Conservation (phyloP, 768 basidiomycete species). For the Stropharia rugosoannulata region DNA sequence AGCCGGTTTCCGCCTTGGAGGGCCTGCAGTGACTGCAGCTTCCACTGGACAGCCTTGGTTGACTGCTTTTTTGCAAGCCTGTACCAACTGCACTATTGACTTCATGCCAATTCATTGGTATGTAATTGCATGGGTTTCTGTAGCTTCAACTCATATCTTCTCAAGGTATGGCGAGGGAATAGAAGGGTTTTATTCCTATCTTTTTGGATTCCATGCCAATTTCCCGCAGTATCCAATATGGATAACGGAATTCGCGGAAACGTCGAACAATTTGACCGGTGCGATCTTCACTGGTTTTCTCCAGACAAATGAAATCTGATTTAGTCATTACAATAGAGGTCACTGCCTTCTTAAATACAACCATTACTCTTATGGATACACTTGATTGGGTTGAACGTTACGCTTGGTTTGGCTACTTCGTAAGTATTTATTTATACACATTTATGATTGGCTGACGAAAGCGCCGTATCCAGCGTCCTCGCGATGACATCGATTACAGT, state of each 20-base stretch:
- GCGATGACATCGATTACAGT: constrained; percentile 41
- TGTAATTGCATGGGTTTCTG: constrained; percentile 1
- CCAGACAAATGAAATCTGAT: background rate
- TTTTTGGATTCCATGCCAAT: constrained; percentile 49
- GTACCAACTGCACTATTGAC: constrained; percentile 47
- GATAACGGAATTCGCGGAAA: constrained; percentile 67
- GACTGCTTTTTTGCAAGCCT: constrained; percentile 49
- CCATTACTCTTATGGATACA: constrained; percentile 52
- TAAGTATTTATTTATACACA: constrained; percentile 3
- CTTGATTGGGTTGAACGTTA: constrained; percentile 62
- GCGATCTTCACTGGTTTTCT: constrained; percentile 1
- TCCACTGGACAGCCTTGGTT: constrained; percentile 56
- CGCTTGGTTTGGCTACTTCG: constrained; percentile 55
- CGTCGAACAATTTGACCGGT: constrained; percentile 44
- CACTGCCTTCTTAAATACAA: constrained; percentile 54
- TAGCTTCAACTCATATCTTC: background rate
- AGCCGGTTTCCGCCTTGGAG: constrained; percentile 50
- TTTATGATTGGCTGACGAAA: background rate
- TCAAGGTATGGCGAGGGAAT: constrained; percentile 58
- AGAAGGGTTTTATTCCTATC: constrained; percentile 52
- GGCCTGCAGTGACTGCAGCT: constrained; percentile 56
- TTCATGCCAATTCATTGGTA: constrained; percentile 52
- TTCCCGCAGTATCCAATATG: constrained; percentile 55
- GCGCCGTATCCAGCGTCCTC: constrained; percentile 35
- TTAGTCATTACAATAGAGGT: constrained; percentile 33